Percentiles rank a stretch among this genome's conserved stretches.
Conservation (phyloP, 176 grass and related monocot species). For the Dendrocalamus sinicus region DNA sequence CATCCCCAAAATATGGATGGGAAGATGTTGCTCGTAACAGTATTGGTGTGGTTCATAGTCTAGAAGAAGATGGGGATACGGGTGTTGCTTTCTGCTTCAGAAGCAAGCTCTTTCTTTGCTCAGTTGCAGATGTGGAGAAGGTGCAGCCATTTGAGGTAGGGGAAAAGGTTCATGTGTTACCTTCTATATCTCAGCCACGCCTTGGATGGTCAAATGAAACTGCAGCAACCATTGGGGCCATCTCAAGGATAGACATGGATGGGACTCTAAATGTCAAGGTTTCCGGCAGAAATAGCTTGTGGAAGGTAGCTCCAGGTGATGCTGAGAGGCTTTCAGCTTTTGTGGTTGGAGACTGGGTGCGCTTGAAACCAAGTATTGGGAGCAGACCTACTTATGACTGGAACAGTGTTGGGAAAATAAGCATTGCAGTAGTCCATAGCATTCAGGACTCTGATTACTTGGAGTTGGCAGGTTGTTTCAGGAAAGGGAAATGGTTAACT, state of each 20-base stretch:
- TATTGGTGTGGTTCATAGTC: conserved; percentile 91
- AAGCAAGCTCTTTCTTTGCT: conserved; percentile 84
- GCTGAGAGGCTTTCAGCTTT: conserved; percentile 96
- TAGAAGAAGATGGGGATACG: conserved; percentile 96
- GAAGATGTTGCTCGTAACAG: conserved; percentile 91
- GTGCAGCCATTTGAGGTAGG: conserved; percentile 80
- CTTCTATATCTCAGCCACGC: conserved; percentile 84
- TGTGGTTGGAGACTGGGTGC: conserved; percentile 98
- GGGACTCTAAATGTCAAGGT: conserved; percentile 96
- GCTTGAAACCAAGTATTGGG: conserved; percentile 72
- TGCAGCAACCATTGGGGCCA: conserved; percentile 89
- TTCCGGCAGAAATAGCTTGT: conserved; percentile 86
- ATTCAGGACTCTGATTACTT: conserved; percentile 97
- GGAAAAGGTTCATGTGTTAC: conserved; percentile 87
- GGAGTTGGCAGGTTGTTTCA: conserved; percentile 93
- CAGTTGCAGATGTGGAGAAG: conserved; percentile 94
- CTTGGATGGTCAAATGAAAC: conserved; percentile 97
- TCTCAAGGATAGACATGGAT: conserved; percentile 96
- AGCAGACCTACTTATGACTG: conserved; percentile 92
- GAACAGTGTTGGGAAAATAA: conserved; percentile 90
- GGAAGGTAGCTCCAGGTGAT: conserved; percentile 99
- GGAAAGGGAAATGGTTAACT: conserved; percentile 91
- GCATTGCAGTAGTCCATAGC: conserved; percentile 89
- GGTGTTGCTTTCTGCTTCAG: conserved; percentile 94
- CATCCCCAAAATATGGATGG: conserved; percentile 99